Evolutionary conservation across 2,329 filamentous ascomycete genomes (phyloP).

Genomic region (Bretziella fagacearum): DNA sequence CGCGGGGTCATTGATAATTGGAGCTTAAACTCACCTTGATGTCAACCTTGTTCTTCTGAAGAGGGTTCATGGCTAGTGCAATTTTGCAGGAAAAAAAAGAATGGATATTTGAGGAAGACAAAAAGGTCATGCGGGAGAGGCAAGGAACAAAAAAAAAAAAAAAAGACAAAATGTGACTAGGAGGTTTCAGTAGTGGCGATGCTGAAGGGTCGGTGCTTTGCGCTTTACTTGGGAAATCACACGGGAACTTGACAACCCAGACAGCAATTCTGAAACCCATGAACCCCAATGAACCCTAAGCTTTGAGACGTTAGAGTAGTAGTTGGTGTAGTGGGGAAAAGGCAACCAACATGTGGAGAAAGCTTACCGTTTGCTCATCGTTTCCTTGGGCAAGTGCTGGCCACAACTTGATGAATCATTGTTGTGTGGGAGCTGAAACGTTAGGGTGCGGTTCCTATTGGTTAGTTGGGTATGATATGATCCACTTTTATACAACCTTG

Average conservation of each 20-base stretch:
- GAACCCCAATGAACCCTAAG: background rate
- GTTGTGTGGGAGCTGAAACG: too few species aligned
- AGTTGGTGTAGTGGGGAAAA: background rate
- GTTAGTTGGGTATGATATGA: too few species aligned
- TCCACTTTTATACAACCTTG: background rate
- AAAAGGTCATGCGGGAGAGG: background rate
- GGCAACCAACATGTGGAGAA: conserved; percentile 2
- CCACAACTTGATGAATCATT: too few species aligned
- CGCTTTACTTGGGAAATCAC: background rate
- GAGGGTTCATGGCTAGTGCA: conserved; percentile 66
- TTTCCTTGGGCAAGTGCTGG: background rate
- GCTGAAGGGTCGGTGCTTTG: background rate
- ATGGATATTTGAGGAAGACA: background rate
- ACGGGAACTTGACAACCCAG: background rate
- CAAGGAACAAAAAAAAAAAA: background rate
- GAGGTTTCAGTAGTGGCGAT: background rate
- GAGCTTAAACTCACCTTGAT: conserved; percentile 53
- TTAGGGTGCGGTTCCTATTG: too few species aligned
- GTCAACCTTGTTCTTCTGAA: conserved; percentile 97
- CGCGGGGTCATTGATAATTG: conserved; percentile 1
- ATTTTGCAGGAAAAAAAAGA: background rate
- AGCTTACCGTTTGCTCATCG: too few species aligned
- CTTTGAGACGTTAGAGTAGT: background rate
- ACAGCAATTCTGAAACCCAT: background rate
- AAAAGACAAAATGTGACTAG: conserved; percentile 1